Base-by-base conservation (phyloP, 306 rosid species). In the Arachis hypogaea region DNA sequence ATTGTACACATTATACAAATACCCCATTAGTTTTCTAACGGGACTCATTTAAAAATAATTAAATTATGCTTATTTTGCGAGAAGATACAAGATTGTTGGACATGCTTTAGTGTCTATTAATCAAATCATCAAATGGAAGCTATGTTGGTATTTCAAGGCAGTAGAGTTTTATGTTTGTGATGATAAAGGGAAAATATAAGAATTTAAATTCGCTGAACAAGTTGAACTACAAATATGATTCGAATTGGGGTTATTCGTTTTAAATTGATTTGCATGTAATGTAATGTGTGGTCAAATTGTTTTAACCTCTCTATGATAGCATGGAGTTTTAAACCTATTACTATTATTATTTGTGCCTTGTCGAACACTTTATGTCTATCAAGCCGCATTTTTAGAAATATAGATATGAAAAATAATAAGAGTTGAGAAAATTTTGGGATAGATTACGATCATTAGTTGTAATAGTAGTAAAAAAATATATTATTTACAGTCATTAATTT, bases 81-180 rank as follows among this genome's bases (percentile, higher is more conserved):
- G 36, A 44, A 72, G 81, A 73, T 44, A 68, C 79, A 18, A 63
- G 77, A 83, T 74, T 56, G 45, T 61, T 71, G 73, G 45, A 57
- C 46, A 72, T 66, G 40, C 8, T 16, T 22, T 22, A 50, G 52
- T 75, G 58, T 36, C 51, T 76, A 18, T 12, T 60, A 22, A 22
- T 22, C 28, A 22, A 22, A 22, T 22, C 28, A 40, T 60, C 65
- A 14, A 63, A 57, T 63, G 43, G 65, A 60, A 60, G 33, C 73
- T 71, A 50, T 51, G 59, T 68, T 73, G 69, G 60, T 68, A 77
- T 72, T 52, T 61, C 7, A 71, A 65, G 78, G 50, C 57, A 28
- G 66, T 55, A 22, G 74, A 22, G 14, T 14, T 49, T 74, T 66
- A 45, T 78, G 64, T 41, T 57, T 63, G 63, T 67, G 80, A 68